These are phyloP conservation scores for Gelatoporia subvermispora DNA, from an alignment of 768 basidiomycete species.

Conservation along the genomic window DNA sequence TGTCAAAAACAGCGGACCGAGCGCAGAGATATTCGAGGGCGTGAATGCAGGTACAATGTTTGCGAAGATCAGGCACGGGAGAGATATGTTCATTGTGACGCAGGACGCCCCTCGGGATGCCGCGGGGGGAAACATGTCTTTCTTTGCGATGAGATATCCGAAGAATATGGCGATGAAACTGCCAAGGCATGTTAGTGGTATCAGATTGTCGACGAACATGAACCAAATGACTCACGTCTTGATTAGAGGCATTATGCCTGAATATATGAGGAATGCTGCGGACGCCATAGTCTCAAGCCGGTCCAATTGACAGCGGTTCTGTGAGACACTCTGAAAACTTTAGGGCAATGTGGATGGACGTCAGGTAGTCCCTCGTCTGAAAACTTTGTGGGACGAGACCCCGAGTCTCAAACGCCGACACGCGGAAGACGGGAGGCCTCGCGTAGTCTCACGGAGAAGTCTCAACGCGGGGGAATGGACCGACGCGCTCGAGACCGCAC, in stretches of 20 bases:
- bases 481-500: no score
- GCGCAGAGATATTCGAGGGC: conserved; percentile 36
- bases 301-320: no score
- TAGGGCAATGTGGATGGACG: no score
- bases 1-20: conserved; percentile 40
- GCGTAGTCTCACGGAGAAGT: no score
- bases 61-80: conserved; percentile 43
- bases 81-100: conserved; percentile 41
- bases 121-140: conserved; percentile 33
- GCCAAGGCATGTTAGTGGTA: not conserved
- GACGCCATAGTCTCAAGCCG: conserved; percentile 20
- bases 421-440: no score
- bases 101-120: conserved; percentile 35
- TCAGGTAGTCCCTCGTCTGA: no score
- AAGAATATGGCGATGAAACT: conserved; percentile 30
- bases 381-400: no score
- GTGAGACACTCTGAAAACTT: no score
- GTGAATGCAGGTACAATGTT: conserved; percentile 46
- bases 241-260: conserved; percentile 26
- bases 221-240: conserved; percentile 18
- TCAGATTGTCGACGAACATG: not conserved
- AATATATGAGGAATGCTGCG: conserved; percentile 23
- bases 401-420: no score
- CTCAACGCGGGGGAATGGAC: no score
- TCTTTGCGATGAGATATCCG: conserved; percentile 33